Conservation (phyloP, 2,329 filamentous ascomycete genomes). For the Colletotrichum higginsianum region DNA sequence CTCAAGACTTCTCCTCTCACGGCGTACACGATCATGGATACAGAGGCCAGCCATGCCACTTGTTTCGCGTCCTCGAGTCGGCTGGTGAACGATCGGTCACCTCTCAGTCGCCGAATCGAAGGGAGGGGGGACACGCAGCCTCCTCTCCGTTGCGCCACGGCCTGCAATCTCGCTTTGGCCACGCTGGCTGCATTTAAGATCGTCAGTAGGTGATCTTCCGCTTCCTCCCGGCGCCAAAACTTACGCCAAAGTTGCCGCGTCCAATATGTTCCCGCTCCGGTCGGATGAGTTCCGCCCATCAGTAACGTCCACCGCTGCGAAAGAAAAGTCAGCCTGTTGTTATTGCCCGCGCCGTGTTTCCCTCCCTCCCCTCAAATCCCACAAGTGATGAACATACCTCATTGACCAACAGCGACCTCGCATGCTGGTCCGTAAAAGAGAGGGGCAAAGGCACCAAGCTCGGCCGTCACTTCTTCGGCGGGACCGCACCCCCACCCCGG, state of each 20-base stretch:
- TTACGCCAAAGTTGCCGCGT: background rate
- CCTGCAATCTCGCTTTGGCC: background rate
- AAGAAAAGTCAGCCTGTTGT: background rate
- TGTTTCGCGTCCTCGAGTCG: background rate
- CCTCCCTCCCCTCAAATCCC: background rate
- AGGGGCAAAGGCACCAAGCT: background rate
- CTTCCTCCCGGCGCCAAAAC: background rate
- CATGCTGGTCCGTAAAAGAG: background rate
- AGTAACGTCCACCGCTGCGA: background rate
- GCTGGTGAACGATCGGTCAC: background rate
- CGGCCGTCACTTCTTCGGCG: constrained; percentile 3
- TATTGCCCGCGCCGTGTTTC: background rate
- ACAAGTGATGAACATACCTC: background rate
- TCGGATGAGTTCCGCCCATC: background rate
- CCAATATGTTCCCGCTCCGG: background rate
- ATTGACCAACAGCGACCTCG: background rate
- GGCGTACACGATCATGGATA: background rate
- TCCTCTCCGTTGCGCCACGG: background rate
- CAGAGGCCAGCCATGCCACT: too few relatives aligned
- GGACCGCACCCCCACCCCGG: background rate
- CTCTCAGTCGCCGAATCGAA: background rate
- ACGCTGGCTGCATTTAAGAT: background rate
- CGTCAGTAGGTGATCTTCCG: background rate
- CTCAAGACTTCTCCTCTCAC: background rate
- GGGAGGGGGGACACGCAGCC: background rate